These are phyloP conservation scores for Fusarium fracticaudum DNA, from an alignment of 2,329 filamentous ascomycete species.

Conservation along the genomic window DNA sequence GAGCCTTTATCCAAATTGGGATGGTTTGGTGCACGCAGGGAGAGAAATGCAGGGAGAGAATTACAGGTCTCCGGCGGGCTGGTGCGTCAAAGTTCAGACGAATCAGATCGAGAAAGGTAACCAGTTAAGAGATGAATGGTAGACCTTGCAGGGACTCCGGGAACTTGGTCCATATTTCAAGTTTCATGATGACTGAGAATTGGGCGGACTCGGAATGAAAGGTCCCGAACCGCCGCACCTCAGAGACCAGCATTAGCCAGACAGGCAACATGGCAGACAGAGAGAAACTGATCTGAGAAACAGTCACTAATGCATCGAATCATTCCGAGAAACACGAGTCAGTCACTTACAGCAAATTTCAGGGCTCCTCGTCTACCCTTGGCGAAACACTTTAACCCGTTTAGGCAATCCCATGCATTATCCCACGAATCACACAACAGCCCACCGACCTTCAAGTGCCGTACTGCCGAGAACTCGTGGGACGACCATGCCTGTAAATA, in stretches of 20 bases:
- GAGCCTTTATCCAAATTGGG: rapidly evolving
- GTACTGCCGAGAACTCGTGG: not conserved
- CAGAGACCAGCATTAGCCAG: no score
- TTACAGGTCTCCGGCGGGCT: rapidly evolving
- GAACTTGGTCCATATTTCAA: not conserved
- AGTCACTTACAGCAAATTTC: not conserved
- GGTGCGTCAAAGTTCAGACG: not conserved
- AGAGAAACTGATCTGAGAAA: not conserved
- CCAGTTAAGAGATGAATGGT: rapidly evolving
- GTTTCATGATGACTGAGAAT: rapidly evolving
- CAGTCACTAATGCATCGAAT: not conserved
- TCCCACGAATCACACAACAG: not conserved
- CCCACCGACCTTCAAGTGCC: not conserved
- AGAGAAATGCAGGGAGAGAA: not conserved
- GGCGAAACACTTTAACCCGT: not conserved
- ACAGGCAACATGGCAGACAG: not conserved
- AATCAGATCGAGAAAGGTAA: not conserved
- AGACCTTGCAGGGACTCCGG: rapidly evolving
- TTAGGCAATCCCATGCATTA: not conserved
- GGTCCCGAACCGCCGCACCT: no score
- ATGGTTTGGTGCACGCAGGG: no score
- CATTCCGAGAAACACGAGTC: not conserved
- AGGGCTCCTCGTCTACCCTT: not conserved
- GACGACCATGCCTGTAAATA: not conserved
- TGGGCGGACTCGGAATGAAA: not conserved